Base-by-base conservation (phyloP, 2,329 filamentous ascomycete species). In the Fusarium nurragi region DNA sequence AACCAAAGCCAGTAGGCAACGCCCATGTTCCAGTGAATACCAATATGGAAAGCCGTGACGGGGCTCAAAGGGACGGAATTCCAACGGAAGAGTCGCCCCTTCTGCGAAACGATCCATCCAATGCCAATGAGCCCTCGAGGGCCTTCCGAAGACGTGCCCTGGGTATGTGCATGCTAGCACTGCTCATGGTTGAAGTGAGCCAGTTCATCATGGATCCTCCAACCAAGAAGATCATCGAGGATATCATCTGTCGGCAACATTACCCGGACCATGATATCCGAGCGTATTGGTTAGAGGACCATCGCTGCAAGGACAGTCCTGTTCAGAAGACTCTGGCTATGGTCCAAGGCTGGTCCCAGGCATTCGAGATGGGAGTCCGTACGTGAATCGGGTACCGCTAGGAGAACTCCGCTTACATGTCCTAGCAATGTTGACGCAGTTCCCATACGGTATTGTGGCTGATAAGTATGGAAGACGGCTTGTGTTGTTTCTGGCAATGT, bases 321-420 rank as follows among this genome's bases (percentile, higher is more conserved):
- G 82, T 88, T 1, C 84, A 87, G 65, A 77, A 79, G 23, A 77
- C 79, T 19, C 75, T 88, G 39, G 83, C 85, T 13, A 80, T 82
- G 76, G 73, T 87, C 18, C 77, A 78, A 37, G 84, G 83, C 1
- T 83, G 81, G 77, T 67, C 75, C 39, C 63, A 73, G 19, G 79
- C 81, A 2, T 74, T 84, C 26, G 79, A 84, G 30, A 79, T 79
- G 54, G 69, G 85, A 5, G 80, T 84, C 11, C 78, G 80, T 80
- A 64, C 68, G 75, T 75, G 10, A 23, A 25, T 14, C 10, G 4
- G 6, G 2, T 10, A 2, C 7, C 4, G 3, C 5, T 12, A 9
- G 11, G 4, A 2, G 14, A 18, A 13, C 9, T 52, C 4, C 36
- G 22, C 44, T 70, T n/a, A 65, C 40, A 21, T 4, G 9, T 12